These are phyloP conservation scores for Podospora pseudoanserina DNA, from an alignment of 495 filamentous ascomycete species.

Conservation along the genomic window DNA sequence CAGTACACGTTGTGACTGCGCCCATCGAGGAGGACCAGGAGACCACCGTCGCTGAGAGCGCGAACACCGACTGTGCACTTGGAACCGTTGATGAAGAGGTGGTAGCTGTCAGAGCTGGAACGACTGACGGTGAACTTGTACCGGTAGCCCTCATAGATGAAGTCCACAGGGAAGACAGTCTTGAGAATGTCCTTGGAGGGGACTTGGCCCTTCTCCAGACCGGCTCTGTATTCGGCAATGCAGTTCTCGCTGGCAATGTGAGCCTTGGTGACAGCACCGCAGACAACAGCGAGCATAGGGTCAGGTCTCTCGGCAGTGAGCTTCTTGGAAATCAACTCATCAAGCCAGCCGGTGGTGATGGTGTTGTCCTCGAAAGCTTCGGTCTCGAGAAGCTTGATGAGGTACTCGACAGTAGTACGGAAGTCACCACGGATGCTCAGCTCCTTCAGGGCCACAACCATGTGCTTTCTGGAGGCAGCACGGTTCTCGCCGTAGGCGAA, in stretches of 20 bases:
- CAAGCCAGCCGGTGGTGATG: slow-evolving; percentile 98
- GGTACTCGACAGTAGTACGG: slow-evolving; percentile 95
- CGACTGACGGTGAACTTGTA: slow-evolving; percentile 99
- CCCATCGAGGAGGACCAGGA: slow-evolving; percentile 85
- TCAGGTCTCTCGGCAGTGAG: slow-evolving; percentile 95
- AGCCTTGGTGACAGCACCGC: slow-evolving; percentile 91
- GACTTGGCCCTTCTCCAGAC: slow-evolving; percentile 96
- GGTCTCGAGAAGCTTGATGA: slow-evolving; percentile 98
- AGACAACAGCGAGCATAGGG: slow-evolving; percentile 82
- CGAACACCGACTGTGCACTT: slow-evolving; percentile 93
- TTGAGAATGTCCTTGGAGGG: slow-evolving; percentile 93
- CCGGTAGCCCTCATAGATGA: slow-evolving; percentile 93
- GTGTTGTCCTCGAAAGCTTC: slow-evolving; percentile 99
- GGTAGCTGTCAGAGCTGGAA: slow-evolving; percentile 90
- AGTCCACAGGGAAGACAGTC: slow-evolving; percentile 97
- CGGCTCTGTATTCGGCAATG: slow-evolving; percentile 78
- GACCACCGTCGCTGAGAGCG: slow-evolving; percentile 86
- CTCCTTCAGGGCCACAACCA: slow-evolving; percentile 98
- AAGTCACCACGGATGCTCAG: slow-evolving; percentile 99
- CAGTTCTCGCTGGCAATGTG: slow-evolving; percentile 87
- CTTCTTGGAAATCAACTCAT: slow-evolving; percentile 97
- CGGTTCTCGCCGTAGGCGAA: slow-evolving; percentile 98
- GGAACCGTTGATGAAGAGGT: slow-evolving; percentile 98
- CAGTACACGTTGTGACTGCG: slow-evolving; percentile 98
- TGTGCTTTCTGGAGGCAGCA: slow-evolving; percentile 94